Evolutionary conservation across 1,139 yeast genomes (phyloP), one percentile per base, ranked within the genome.

Genomic region (Yamadazyma songkhlaensis): DNA sequence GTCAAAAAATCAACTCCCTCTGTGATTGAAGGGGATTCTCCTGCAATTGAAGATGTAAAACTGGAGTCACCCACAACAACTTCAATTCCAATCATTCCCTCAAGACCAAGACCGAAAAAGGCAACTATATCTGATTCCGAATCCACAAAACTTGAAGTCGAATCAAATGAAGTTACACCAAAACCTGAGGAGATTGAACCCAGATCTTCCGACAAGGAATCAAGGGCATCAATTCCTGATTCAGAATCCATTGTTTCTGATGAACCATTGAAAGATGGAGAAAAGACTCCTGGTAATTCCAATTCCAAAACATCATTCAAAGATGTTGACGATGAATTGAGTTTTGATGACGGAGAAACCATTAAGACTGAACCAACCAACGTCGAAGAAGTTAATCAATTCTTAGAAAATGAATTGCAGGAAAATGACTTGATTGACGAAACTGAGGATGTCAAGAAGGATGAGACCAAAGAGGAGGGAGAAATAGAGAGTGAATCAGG

Each of bases 301-400:
- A 57, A 56, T 17, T 59, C 64, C 2, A 62, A 60, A 38, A 53
- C 52, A 6, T 44, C 62, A 3, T 59, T 64, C 45, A 64, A 65
- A 42, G 60, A 61, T 36, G 59, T 50, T 26, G 54, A 54, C 12
- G 59, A 49, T 4, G 49, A 46, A n/a, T 37, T 48, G 10, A 53
- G 62, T 2, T 55, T 60, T 32, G 60, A 64, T 40, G 50, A 60
- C 45, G 71, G 65, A 24, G 71, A 60, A 38, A 64, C 71, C n/a
- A 11, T 20, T 9, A 13, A n/a, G n/a, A 29, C 24, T 21, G 29
- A 13, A 13, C 17, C 9, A 6, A 17, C 20, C 4, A 17, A 17
- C 20, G 6, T 6, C 4, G 6, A 6, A 4, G 20, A 17, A 17
- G 20, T 17, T 4, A 17, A 17, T 17, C 6, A 17, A 17, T 17